Conservation (phyloP, 208 protist species). For the Tritrichomonas foetus region DNA sequence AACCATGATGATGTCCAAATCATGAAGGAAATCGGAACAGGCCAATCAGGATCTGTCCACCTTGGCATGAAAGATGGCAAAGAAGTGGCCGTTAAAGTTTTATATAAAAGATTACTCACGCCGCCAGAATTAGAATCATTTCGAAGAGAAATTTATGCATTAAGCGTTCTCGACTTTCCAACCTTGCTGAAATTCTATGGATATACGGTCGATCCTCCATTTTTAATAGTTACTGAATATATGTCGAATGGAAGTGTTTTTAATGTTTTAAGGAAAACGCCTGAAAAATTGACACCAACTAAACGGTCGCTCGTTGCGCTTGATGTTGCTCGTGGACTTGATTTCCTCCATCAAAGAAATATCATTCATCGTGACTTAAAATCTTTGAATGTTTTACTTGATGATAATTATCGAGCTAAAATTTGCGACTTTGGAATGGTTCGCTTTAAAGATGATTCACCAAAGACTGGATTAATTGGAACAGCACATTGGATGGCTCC, state of each 20-base stretch:
- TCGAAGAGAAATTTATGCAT: slow-evolving; percentile 1
- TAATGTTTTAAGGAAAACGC: neutral
- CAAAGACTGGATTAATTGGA: slow-evolving; percentile 6
- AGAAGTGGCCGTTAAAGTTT: neutral
- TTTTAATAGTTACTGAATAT: neutral
- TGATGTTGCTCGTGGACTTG: neutral
- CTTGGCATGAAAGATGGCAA: neutral
- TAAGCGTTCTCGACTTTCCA: neutral
- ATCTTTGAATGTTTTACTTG: neutral
- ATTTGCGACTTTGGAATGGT: slow-evolving; percentile 30
- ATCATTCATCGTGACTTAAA: slow-evolving; percentile 9
- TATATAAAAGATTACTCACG: neutral
- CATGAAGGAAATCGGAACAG: neutral
- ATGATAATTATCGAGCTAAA: neutral
- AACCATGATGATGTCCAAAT: neutral
- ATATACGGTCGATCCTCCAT: slow-evolving; percentile 2
- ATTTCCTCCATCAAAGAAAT: neutral
- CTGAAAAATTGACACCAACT: neutral
- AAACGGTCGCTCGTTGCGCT: neutral
- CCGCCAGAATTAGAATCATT: slow-evolving; percentile 23
- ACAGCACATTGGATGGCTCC: slow-evolving; percentile 36
- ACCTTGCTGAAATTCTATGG: neutral
- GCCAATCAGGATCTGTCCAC: neutral
- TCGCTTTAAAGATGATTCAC: neutral
- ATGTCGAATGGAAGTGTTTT: neutral